Evolutionary conservation across 306 rosid species (phyloP).

Genomic region (Delonix regia): DNA sequence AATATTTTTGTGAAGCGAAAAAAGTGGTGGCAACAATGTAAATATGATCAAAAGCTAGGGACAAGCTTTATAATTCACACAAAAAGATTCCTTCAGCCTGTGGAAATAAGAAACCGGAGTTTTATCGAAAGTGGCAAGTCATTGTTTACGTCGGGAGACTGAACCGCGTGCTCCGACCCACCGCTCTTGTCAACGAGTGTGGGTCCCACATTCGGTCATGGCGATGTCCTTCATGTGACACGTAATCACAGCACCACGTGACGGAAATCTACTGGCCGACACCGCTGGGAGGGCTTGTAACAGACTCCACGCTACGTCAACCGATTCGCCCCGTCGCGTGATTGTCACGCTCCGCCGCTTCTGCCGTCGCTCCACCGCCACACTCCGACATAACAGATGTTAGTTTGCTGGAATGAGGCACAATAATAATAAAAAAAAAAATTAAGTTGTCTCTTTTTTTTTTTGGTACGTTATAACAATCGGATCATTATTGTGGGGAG

Average conservation of each 20-base stretch:
- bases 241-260: conserved; percentile 43
- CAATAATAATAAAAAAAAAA: too few species aligned
- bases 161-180: not conserved
- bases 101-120: conserved; percentile 19
- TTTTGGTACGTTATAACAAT: too few species aligned
- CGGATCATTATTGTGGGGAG: too few species aligned
- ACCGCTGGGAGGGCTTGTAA: not conserved
- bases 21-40: not conserved
- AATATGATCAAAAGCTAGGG: not conserved
- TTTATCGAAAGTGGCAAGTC: conserved; percentile 15
- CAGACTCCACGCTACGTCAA: conserved; percentile 46
- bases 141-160: not conserved
- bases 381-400: not conserved
- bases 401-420: too few species aligned
- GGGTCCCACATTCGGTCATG: not conserved
- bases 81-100: not conserved
- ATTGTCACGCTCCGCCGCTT: not conserved
- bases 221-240: not conserved
- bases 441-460: too few species aligned
- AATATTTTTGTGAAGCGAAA: not conserved
- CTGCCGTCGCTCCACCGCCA: not conserved
- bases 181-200: not conserved
- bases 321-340: not conserved
- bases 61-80: not conserved
- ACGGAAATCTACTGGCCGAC: conserved; percentile 1